phyloP scores from a whole-genome alignment of 306 rosid genomes.

The Gastrolobium bilobum region DNA sequence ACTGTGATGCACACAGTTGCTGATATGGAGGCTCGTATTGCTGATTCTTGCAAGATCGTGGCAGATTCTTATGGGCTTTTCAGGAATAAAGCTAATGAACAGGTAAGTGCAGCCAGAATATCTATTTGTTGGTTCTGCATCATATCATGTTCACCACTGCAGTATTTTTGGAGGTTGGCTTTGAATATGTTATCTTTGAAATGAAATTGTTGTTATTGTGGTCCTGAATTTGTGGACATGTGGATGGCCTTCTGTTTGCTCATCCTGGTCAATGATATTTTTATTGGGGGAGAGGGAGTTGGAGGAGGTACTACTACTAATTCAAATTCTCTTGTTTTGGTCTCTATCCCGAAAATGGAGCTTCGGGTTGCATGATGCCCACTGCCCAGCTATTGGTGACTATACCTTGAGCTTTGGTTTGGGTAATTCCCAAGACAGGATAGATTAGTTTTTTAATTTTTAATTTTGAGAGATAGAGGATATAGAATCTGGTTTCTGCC shows the following conservation, averaged over 20 bases:
- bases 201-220: conserved; percentile 12
- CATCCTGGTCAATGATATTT: conserved; percentile 2
- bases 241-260: conserved; percentile 9
- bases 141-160: conserved; percentile 8
- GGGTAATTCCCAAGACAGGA: background rate
- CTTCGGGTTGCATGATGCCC: conserved; percentile 24
- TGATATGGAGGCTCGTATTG: conserved; percentile 74
- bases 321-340: background rate
- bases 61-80: conserved; percentile 74
- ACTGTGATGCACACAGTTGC: conserved; percentile 51
- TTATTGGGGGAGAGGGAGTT: background rate
- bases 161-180: conserved; percentile 17
- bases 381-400: background rate
- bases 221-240: conserved; percentile 29
- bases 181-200: conserved; percentile 23
- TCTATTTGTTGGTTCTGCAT: conserved; percentile 26
- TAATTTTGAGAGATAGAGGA: conserved; percentile 5
- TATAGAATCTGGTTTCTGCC: background rate
- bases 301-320: conserved; percentile 14
- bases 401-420: conserved; percentile 35
- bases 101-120: conserved; percentile 63
- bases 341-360: conserved; percentile 12
- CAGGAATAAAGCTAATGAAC: conserved; percentile 85
- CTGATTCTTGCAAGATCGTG: conserved; percentile 84
- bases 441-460: background rate